phyloP scores from a whole-genome alignment of 176 grass and related monocot species.

The Themeda triandra region DNA sequence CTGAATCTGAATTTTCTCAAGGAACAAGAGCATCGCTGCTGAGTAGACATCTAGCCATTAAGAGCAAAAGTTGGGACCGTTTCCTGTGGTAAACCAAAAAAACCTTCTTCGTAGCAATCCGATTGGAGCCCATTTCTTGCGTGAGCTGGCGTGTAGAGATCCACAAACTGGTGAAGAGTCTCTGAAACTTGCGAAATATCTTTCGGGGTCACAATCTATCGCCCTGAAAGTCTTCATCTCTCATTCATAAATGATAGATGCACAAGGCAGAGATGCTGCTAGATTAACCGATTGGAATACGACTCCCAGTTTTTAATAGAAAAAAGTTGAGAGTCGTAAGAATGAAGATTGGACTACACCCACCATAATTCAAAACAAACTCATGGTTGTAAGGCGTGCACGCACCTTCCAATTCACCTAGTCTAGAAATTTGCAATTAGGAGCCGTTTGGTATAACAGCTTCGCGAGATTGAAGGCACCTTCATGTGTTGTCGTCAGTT shows the following conservation, averaged over 20 bases:
- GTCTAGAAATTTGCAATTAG: background rate
- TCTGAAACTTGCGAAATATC: background rate
- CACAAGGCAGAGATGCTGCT: background rate
- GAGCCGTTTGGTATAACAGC: background rate
- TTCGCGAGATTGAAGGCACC: background rate
- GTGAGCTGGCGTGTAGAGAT: background rate
- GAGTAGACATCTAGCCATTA: background rate
- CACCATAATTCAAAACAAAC: background rate
- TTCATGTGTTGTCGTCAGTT: background rate
- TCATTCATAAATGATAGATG: background rate
- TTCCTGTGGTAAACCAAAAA: background rate
- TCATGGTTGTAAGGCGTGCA: background rate
- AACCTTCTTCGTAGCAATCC: background rate
- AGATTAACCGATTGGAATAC: slow-evolving; percentile 15
- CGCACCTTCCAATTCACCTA: background rate
- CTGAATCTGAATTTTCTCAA: background rate
- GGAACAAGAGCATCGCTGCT: background rate
- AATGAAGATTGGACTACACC: background rate
- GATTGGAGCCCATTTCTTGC: background rate
- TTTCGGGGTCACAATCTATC: background rate
- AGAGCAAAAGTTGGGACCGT: background rate
- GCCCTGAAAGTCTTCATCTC: background rate
- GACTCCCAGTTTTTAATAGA: background rate
- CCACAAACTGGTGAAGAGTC: background rate
- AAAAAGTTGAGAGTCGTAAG: background rate